phyloP scores from a whole-genome alignment of 2,329 filamentous ascomycete genomes.

The Trichoderma sp. region DNA sequence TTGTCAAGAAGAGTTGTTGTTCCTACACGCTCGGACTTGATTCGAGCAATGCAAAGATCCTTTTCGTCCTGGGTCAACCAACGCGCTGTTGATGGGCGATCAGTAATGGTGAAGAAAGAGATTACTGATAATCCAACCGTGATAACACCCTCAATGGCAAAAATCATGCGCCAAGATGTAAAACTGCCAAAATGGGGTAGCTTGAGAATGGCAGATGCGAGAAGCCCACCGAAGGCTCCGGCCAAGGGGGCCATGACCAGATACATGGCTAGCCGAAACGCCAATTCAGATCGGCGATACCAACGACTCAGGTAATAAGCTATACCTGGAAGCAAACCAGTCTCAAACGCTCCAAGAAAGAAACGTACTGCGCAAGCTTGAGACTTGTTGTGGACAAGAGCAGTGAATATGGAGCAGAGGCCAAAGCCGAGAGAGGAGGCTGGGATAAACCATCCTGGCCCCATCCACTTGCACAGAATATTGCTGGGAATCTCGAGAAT shows the following conservation, averaged over 20 bases:
- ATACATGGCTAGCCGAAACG: background rate
- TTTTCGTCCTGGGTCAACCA: constrained; percentile 44
- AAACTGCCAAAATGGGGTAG: constrained; percentile 57
- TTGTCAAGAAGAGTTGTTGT: background rate
- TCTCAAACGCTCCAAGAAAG: background rate
- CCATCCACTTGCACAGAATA: background rate
- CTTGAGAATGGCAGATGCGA: constrained; percentile 63
- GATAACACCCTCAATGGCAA: constrained; percentile 66
- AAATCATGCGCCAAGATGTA: constrained; percentile 65
- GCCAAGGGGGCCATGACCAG: constrained; percentile 57
- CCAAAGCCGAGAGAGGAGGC: background rate
- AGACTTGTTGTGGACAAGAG: background rate
- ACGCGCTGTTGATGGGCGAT: constrained; percentile 63
- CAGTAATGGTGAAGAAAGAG: constrained; percentile 62
- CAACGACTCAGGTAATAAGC: background rate
- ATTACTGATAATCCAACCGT: constrained; percentile 52
- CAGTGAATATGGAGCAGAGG: background rate
- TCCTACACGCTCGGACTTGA: background rate
- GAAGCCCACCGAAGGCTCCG: constrained; percentile 67
- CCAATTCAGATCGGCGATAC: background rate
- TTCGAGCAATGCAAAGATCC: background rate
- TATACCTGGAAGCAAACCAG: background rate
- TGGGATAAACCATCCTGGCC: background rate
- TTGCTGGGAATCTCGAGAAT: background rate
- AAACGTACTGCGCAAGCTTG: background rate